phyloP scores from a whole-genome alignment of 331 rosid species.

The Pyrus hybrid region DNA sequence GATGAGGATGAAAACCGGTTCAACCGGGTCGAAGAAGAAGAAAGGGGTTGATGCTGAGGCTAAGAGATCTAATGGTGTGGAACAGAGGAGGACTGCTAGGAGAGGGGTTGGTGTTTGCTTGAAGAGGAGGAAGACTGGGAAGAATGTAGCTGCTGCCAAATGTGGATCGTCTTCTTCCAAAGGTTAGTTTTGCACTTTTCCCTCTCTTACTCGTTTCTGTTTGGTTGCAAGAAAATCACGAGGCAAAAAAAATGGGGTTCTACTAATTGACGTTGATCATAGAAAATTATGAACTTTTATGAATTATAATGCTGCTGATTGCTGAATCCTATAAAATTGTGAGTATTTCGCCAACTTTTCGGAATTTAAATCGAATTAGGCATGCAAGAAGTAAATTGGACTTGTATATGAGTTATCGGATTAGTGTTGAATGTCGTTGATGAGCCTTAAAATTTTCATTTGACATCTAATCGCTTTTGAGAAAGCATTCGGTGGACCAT shows the following conservation, averaged over 20 bases:
- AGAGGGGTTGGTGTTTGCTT: slow-evolving; percentile 29
- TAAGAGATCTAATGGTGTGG: slow-evolving; percentile 7
- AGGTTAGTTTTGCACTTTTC: slow-evolving; percentile 21
- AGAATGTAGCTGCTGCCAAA: slow-evolving; percentile 21
- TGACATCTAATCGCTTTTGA: neutral
- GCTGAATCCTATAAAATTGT: neutral
- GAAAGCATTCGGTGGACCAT: slow-evolving; percentile 3
- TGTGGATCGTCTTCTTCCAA: slow-evolving; percentile 30
- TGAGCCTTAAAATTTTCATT: neutral
- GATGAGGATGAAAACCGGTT: slow-evolving; percentile 9
- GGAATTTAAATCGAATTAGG: neutral
- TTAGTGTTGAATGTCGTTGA: neutral
- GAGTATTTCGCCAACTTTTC: neutral
- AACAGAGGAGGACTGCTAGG: slow-evolving; percentile 26
- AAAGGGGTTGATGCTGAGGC: slow-evolving; percentile 4
- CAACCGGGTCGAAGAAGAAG: slow-evolving; percentile 14
- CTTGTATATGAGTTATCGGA: too few relatives aligned
- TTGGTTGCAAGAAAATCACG: neutral
- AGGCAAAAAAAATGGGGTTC: neutral
- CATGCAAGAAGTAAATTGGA: neutral
- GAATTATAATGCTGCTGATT: neutral
- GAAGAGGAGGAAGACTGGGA: slow-evolving; percentile 50
- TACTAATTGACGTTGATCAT: neutral
- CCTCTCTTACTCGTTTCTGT: neutral
- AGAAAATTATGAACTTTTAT: neutral